These are phyloP conservation scores for Dioscorea zingiberensis DNA, from an alignment of 106 monocot genomes.

Conservation along the genomic window DNA sequence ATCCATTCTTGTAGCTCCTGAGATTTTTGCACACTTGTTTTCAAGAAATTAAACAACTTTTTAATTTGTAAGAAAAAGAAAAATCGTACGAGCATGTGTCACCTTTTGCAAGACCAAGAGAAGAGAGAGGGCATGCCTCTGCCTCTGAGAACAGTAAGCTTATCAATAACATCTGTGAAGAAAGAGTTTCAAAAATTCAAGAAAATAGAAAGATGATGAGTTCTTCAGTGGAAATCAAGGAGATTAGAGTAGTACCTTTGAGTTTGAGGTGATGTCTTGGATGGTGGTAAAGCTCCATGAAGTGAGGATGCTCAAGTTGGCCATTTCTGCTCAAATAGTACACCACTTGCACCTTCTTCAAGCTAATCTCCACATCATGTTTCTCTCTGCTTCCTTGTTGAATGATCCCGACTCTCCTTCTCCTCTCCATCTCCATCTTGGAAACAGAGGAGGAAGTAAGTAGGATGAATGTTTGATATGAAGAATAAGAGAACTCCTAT, in stretches of 20 bases:
- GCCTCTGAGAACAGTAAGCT: conserved; percentile 60
- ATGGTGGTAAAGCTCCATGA: conserved; percentile 74
- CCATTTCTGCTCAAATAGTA: conserved; percentile 88
- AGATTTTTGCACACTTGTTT: not conserved
- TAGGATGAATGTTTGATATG: no score
- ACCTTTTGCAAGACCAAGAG: conserved; percentile 97
- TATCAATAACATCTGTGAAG: conserved; percentile 62
- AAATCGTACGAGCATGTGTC: not conserved
- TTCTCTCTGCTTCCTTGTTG: no score
- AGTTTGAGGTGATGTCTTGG: conserved; percentile 63
- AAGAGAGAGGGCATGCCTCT: conserved; percentile 77
- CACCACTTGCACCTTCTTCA: conserved; percentile 61
- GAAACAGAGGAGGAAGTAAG: not conserved
- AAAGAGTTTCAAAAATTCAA: not conserved
- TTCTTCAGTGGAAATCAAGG: not conserved
- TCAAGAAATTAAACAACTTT: no score
- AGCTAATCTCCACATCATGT: not conserved
- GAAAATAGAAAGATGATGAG: not conserved
- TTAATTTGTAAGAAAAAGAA: not conserved
- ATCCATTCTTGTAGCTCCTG: conserved; percentile 91
- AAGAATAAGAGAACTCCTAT: no score
- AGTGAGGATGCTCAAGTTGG: conserved; percentile 94
- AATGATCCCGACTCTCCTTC: no score
- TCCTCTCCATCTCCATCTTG: no score
- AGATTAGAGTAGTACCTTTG: conserved; percentile 44